Base-by-base conservation (phyloP, 805 yeast genomes). In the Kockiozyma suomiensis region DNA sequence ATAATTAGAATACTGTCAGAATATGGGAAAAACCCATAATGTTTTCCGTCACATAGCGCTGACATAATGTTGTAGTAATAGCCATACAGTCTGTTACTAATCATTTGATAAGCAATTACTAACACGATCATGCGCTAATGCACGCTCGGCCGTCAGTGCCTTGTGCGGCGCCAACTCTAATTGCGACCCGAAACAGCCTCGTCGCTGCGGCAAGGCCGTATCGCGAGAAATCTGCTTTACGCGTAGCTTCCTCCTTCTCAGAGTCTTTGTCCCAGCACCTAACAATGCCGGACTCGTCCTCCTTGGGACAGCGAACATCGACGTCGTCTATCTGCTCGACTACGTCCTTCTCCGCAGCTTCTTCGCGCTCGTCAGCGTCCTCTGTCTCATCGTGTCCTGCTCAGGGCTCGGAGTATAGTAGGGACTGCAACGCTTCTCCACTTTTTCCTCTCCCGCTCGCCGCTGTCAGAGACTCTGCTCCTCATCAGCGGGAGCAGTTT, bases 91-190 rank as follows among this genome's bases (percentile, higher is more conserved):
- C n/a, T n/a, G n/a, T n/a, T n/a, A n/a, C n/a, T n/a, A n/a, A n/a
- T n/a, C n/a, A n/a, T n/a, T 30, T 10, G 33, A 6, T 30, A 30
- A 42, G 30, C 25, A 5, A 42, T 26, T 10, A 3, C 30, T 42
- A 21, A 42, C 47, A 8, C 23, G 10, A 30, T 10, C 33, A 10
- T 6, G 42, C n/a, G 43, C 43, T 40, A 12, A 25, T 26, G 41
- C 42, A 42, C 47, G 48, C 54, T 40, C 59, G 54, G 38, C 33
- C 58, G 47, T n/a, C 37, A 45, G 56, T 50, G 62, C 62, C 62
- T 53, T 37, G 56, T 48, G 57, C 62, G 62, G 62, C 62, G 50
- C 62, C 62, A 59, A 59, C 62, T 32, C 50, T 54, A 50, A 41
- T 47, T 4, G 17, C 19, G 42, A 13, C 15, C 25, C 43, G 4